A percentile compares a stretch with the other conserved stretches of the same genome.
phyloP scores from a whole-genome alignment of 108 stramenopile species.

The Skeletonema marinoi region DNA sequence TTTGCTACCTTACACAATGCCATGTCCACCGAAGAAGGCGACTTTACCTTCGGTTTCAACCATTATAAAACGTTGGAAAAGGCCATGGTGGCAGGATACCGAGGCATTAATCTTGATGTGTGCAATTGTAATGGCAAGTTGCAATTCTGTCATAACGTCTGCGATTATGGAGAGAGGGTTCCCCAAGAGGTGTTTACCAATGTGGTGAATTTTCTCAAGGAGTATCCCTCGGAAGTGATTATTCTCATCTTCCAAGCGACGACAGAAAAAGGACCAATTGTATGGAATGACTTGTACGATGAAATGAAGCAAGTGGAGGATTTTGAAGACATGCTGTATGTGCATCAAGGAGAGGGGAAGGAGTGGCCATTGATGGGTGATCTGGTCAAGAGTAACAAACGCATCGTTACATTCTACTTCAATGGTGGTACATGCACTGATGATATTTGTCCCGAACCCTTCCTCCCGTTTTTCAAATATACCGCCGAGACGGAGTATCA shows the following conservation, averaged over 20 bases:
- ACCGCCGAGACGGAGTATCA: constrained; percentile 68
- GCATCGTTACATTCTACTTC: constrained; percentile 69
- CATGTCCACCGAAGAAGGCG: constrained; percentile 34
- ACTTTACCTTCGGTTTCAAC: constrained; percentile 37
- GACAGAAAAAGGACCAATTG: constrained; percentile 22
- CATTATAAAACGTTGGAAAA: constrained; percentile 36
- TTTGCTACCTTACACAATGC: constrained; percentile 49
- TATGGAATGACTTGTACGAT: constrained; percentile 35
- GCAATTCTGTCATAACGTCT: constrained; percentile 47
- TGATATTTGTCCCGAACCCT: constrained; percentile 56
- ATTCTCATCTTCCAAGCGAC: constrained; percentile 36
- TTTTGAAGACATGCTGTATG: constrained; percentile 42
- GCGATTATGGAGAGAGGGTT: constrained; percentile 36
- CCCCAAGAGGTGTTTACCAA: constrained; percentile 36
- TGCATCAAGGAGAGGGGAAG: constrained; percentile 20
- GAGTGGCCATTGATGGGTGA: constrained; percentile 70
- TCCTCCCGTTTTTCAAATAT: constrained; percentile 53
- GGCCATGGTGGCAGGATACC: constrained; percentile 40
- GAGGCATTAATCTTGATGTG: constrained; percentile 37
- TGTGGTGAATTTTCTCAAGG: constrained; percentile 28
- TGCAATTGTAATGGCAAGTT: constrained; percentile 31
- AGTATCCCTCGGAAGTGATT: constrained; percentile 47
- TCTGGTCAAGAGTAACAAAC: constrained; percentile 49
- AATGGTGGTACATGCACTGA: constrained; percentile 60
- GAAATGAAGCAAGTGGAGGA: constrained; percentile 29